Percentiles rank a stretch among this genome's conserved stretches.
These are phyloP conservation scores for Aurantiochytrium sp. DNA, from an alignment of 108 stramenopile genomes.

Conservation along the genomic window DNA sequence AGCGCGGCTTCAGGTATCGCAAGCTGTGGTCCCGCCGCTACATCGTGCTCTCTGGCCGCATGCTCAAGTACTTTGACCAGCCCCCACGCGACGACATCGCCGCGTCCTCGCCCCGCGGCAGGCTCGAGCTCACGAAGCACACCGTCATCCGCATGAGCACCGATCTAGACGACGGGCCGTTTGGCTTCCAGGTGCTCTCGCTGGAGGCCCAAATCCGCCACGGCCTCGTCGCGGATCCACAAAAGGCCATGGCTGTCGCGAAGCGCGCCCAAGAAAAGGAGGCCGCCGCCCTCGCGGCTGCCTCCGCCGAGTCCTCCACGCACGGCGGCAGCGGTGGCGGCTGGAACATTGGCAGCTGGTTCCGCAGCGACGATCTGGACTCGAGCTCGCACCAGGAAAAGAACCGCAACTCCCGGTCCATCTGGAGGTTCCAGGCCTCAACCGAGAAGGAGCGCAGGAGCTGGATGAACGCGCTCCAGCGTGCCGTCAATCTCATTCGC, in stretches of 20 bases:
- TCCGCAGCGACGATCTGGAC: neutral
- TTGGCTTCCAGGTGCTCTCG: neutral
- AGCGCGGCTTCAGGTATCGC: constrained; percentile 22
- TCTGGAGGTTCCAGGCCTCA: neutral
- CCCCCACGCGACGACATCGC: neutral
- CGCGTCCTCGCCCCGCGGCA: neutral
- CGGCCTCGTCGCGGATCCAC: neutral
- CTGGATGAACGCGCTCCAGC: neutral
- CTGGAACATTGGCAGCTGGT: neutral
- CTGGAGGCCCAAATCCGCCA: neutral
- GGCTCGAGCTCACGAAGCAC: constrained; percentile 2
- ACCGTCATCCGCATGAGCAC: neutral
- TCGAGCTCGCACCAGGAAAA: neutral
- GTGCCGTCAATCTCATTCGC: constrained; percentile 2
- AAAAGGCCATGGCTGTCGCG: neutral
- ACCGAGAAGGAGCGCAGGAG: neutral
- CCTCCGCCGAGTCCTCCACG: neutral
- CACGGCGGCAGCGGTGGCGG: neutral
- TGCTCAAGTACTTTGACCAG: constrained; percentile 9
- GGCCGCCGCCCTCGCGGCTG: neutral
- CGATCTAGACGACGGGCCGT: neutral
- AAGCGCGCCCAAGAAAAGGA: neutral
- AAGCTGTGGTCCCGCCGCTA: constrained; percentile 8
- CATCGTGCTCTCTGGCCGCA: constrained; percentile 20
- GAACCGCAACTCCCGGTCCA: neutral